Percentiles rank a stretch among this genome's conserved stretches.
Conservation (phyloP, 2,329 filamentous ascomycete species). For the Penicillium sp. region DNA sequence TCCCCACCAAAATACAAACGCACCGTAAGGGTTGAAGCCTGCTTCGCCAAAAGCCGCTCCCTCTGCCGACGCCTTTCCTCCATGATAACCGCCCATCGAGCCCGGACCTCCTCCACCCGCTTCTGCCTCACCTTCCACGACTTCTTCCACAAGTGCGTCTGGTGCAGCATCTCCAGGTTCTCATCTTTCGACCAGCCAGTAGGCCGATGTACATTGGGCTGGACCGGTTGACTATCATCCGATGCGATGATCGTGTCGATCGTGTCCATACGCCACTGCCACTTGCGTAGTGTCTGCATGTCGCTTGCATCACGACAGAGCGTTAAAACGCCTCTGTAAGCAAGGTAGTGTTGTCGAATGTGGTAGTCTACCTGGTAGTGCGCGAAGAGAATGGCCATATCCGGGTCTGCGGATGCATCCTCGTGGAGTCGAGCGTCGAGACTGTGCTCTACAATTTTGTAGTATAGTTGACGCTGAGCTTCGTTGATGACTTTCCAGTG, state of each 20-base stretch:
- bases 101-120: constrained; percentile 3
- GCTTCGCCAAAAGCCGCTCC: constrained; percentile 8
- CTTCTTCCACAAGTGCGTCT: constrained; percentile 12
- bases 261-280: constrained; percentile 23
- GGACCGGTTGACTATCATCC: not conserved
- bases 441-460: constrained; percentile 14
- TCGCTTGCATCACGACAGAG: constrained; percentile 33
- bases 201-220: not conserved
- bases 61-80: constrained; percentile 17
- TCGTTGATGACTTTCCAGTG: constrained; percentile 17
- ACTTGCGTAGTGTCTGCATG: constrained; percentile 25
- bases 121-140: constrained; percentile 7
- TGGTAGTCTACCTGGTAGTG: constrained; percentile 35
- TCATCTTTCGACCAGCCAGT: constrained; percentile 13
- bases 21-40: constrained; percentile 10
- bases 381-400: constrained; percentile 22
- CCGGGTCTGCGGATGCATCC: constrained; percentile 8
- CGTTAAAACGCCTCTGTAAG: constrained; percentile 21
- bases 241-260: not conserved
- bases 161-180: constrained; percentile 16
- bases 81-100: constrained; percentile 19
- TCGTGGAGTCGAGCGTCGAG: constrained; percentile 15
- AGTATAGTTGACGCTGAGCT: constrained; percentile 17
- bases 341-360: constrained; percentile 32
- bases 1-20: constrained; percentile 18